Evolutionary conservation across 768 basidiomycete species (phyloP).

Genomic region (Hygrocybe coccinea): DNA sequence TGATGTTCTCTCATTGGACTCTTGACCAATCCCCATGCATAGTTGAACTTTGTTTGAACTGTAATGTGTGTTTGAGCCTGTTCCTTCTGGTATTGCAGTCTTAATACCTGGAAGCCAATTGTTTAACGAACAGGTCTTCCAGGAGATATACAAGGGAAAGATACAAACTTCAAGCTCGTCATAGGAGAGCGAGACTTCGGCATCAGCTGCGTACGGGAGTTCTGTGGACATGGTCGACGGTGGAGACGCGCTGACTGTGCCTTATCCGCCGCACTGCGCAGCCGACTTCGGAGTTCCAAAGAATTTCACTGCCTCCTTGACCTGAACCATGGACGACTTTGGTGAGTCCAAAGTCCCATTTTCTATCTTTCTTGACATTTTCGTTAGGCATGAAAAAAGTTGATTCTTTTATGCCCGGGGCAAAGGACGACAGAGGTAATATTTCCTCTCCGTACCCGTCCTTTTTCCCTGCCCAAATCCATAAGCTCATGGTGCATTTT

Average conservation of each 20-base stretch:
- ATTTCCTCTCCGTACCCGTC: slow-evolving; percentile 35
- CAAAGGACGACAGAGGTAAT: slow-evolving; percentile 24
- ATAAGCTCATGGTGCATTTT: slow-evolving; percentile 62
- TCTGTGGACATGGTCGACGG: slow-evolving; percentile 74
- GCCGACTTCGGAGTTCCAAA: slow-evolving; percentile 2
- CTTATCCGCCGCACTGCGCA: too few relatives aligned
- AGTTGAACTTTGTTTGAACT: slow-evolving; percentile 96
- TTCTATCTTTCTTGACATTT: slow-evolving; percentile 21
- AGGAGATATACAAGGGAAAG: background rate
- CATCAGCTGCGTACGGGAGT: slow-evolving; percentile 93
- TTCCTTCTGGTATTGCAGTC: slow-evolving; percentile 87
- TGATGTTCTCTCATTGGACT: slow-evolving; percentile 80
- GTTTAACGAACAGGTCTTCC: background rate
- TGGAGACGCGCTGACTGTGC: too few relatives aligned
- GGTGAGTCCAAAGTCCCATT: slow-evolving; percentile 43
- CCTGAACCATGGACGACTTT: slow-evolving; percentile 46
- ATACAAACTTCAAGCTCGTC: slow-evolving; percentile 80
- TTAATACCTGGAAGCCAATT: slow-evolving; percentile 57
- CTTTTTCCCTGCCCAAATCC: slow-evolving; percentile 35
- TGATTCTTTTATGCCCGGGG: slow-evolving; percentile 6
- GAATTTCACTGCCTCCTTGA: background rate
- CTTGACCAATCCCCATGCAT: slow-evolving; percentile 95
- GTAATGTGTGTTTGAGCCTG: slow-evolving; percentile 77
- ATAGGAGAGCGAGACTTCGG: slow-evolving; percentile 78
- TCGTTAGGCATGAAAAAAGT: slow-evolving; percentile 16